Evolutionary conservation across 108 stramenopile genomes (phyloP).

Genomic region (Mediolabrus comicus): DNA sequence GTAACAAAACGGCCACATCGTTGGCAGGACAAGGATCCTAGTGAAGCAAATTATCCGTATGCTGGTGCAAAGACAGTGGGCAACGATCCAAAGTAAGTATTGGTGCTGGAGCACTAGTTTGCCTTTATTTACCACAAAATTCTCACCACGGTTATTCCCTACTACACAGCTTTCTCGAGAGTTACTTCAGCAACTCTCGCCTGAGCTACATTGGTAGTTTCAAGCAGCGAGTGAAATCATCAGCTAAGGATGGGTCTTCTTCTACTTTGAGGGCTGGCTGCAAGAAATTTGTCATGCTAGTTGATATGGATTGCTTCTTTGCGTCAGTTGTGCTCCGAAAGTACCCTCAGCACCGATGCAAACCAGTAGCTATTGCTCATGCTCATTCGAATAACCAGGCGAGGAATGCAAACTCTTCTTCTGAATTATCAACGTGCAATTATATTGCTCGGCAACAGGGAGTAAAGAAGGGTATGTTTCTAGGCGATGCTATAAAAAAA

Average conservation of each 20-base stretch:
- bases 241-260: background rate
- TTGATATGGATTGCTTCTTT: slow-evolving; percentile 98
- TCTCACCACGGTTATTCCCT: background rate
- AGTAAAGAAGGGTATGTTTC: slow-evolving; percentile 91
- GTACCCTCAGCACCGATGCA: slow-evolving; percentile 75
- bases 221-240: slow-evolving; percentile 52
- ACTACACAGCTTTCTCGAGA: slow-evolving; percentile 52
- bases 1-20: slow-evolving; percentile 35
- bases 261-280: slow-evolving; percentile 30
- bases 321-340: slow-evolving; percentile 80
- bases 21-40: slow-evolving; percentile 25
- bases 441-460: slow-evolving; percentile 90
- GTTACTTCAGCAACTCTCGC: slow-evolving; percentile 66
- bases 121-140: background rate
- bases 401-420: slow-evolving; percentile 57
- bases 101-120: background rate
- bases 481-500: slow-evolving; percentile 81
- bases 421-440: slow-evolving; percentile 93
- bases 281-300: slow-evolving; percentile 82
- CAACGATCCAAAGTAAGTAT: slow-evolving; percentile 63
- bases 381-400: slow-evolving; percentile 23
- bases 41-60: slow-evolving; percentile 31
- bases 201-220: slow-evolving; percentile 83
- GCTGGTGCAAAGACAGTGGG: slow-evolving; percentile 53
- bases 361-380: slow-evolving; percentile 92